Evolutionary conservation across 202 grass and related monocot species (phyloP).

Genomic region (Alloteropsis angusta): DNA sequence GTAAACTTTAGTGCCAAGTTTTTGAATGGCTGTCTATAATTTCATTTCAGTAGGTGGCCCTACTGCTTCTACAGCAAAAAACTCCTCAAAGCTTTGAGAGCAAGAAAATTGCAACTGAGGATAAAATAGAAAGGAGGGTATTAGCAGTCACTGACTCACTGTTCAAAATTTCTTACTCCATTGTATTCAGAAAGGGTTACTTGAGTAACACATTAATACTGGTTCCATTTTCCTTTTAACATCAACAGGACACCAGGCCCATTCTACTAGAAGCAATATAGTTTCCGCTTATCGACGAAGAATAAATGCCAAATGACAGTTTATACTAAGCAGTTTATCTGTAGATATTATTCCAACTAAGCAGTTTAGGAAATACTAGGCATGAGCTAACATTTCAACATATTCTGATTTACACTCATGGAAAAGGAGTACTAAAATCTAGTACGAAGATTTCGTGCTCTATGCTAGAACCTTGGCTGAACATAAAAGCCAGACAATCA

Average conservation of each 20-base stretch:
- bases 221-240: neutral
- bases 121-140: neutral
- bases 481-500: neutral
- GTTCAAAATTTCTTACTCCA: neutral
- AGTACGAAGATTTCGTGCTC: neutral
- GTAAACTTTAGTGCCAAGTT: neutral
- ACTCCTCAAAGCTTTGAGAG: neutral
- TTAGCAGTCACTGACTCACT: neutral
- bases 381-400: neutral
- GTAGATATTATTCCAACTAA: neutral
- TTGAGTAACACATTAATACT: constrained; percentile 4
- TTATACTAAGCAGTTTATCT: neutral
- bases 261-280: neutral
- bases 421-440: neutral
- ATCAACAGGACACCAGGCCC: neutral
- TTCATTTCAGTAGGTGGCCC: neutral
- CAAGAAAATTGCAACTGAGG: neutral
- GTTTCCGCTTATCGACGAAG: neutral
- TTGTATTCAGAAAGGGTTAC: neutral
- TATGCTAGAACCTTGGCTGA: neutral
- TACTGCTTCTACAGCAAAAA: neutral
- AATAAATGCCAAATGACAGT: neutral
- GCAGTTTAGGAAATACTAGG: neutral
- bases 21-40: neutral
- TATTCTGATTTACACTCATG: neutral